Conservation (phyloP, 2,329 filamentous ascomycete species). For the Talaromyces sp. region DNA sequence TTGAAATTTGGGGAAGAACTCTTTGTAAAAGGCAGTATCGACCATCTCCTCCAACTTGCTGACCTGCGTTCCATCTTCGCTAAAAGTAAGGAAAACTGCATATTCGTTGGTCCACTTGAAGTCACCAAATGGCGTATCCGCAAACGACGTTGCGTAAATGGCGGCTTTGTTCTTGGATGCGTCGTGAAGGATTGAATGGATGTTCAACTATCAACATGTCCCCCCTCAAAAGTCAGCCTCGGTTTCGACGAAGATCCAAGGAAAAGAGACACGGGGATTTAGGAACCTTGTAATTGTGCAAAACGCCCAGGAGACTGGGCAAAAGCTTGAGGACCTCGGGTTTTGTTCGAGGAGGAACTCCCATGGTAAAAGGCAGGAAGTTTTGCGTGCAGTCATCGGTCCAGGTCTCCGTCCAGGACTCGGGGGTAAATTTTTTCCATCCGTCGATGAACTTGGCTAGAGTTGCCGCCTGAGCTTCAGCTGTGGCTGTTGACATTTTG, state of each 20-base stretch:
- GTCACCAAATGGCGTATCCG: not conserved
- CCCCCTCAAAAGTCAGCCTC: not conserved
- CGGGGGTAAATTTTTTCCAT: not conserved
- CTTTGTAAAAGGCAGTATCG: not conserved
- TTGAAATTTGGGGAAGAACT: not conserved
- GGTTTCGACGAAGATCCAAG: not conserved
- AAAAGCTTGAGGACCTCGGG: not conserved
- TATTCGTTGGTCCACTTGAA: not conserved
- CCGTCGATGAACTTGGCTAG: not conserved
- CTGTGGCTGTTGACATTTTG: not conserved
- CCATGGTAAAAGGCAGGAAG: not conserved
- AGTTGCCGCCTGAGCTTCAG: conserved; percentile 7
- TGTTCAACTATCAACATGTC: not conserved
- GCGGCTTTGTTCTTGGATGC: not conserved
- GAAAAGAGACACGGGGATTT: not conserved
- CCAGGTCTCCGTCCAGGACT: not conserved
- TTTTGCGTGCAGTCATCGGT: conserved; percentile 8
- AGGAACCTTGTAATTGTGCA: not conserved
- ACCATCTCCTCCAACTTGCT: conserved; percentile 6
- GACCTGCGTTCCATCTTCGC: not conserved
- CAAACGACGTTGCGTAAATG: not conserved
- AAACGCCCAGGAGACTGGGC: not conserved
- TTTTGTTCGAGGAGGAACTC: not conserved
- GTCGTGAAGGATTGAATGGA: not conserved
- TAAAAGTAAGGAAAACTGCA: not conserved